phyloP scores from a whole-genome alignment of 805 yeast species.

The Isabelozyma rhagii region DNA sequence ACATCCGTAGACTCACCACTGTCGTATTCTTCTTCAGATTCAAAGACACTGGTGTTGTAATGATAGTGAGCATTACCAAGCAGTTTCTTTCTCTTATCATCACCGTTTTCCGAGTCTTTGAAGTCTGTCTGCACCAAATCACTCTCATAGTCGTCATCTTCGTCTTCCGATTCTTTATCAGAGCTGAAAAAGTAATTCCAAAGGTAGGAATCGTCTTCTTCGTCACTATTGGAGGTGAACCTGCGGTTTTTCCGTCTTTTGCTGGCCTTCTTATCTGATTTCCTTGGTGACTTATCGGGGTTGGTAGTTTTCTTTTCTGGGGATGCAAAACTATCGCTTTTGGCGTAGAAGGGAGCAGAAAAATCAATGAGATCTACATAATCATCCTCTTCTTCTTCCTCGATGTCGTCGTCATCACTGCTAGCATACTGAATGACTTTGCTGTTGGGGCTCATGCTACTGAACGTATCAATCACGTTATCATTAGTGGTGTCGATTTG shows the following conservation, averaged over 20 bases:
- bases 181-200: conserved; percentile 70
- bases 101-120: conserved; percentile 16
- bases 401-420: conserved; percentile 34
- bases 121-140: conserved; percentile 1
- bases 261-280: conserved; percentile 5
- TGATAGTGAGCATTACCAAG: not conserved
- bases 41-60: not conserved
- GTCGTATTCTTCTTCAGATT: conserved; percentile 35
- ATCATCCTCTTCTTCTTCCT: conserved; percentile 37
- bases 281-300: not conserved
- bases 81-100: conserved; percentile 6
- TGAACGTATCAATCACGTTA: conserved; percentile 10
- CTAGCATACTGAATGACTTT: conserved; percentile 41
- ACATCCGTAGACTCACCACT: conserved; percentile 95
- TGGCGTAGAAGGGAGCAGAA: conserved; percentile 22
- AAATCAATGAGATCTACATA: conserved; percentile 39
- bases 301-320: conserved; percentile 5
- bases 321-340: conserved; percentile 1
- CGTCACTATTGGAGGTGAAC: conserved; percentile 23
- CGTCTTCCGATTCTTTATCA: conserved; percentile 31
- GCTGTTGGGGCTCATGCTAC: conserved; percentile 19
- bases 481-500: not conserved
- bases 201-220: conserved; percentile 67
- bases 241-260: conserved; percentile 7
- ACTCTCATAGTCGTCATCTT: conserved; percentile 6